These are phyloP conservation scores for Aureoboletus auriporus DNA, from an alignment of 768 basidiomycete genomes.

Conservation along the genomic window DNA sequence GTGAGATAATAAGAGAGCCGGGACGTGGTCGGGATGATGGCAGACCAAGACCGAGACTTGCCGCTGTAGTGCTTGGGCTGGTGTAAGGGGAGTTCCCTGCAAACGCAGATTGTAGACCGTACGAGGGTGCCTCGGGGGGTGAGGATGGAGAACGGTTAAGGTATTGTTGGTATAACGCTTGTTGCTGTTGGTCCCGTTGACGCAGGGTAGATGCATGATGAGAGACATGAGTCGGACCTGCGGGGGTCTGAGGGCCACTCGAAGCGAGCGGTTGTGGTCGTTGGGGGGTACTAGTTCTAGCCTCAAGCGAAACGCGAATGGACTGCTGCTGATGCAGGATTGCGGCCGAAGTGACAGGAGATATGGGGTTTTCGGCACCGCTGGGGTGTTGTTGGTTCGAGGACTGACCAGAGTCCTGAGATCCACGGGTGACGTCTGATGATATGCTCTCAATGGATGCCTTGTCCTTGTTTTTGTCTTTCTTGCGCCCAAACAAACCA, in stretches of 20 bases:
- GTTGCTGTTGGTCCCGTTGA: slow-evolving; percentile 86
- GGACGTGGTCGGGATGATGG: slow-evolving; percentile 60
- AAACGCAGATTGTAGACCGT: slow-evolving; percentile 71
- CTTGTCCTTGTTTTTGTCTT: slow-evolving; percentile 69
- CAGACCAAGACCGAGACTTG: slow-evolving; percentile 45
- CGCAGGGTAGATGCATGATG: slow-evolving; percentile 66
- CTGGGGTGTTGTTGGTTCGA: slow-evolving; percentile 37
- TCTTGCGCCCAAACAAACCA: slow-evolving; percentile 72
- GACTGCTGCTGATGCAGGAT: slow-evolving; percentile 57
- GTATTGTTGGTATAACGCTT: slow-evolving; percentile 83
- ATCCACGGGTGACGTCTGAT: slow-evolving; percentile 44
- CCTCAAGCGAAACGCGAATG: slow-evolving; percentile 17
- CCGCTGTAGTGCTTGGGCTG: slow-evolving; percentile 36
- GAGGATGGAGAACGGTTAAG: slow-evolving; percentile 83
- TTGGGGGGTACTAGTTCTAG: slow-evolving; percentile 15
- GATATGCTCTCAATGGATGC: slow-evolving; percentile 48
- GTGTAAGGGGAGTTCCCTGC: slow-evolving; percentile 42
- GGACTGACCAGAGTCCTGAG: slow-evolving; percentile 63
- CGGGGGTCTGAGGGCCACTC: slow-evolving; percentile 27
- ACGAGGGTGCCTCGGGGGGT: slow-evolving; percentile 69
- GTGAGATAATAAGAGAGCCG: slow-evolving; percentile 71
- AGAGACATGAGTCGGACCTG: slow-evolving; percentile 43
- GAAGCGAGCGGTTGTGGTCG: slow-evolving; percentile 21
- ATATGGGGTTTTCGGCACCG: slow-evolving; percentile 31
- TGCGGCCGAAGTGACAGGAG: slow-evolving; percentile 50